Evolutionary conservation across 2,329 filamentous ascomycete species (phyloP), one percentile per base, ranked within the genome.

Genomic region (Phaeomoniella chlamydospora): DNA sequence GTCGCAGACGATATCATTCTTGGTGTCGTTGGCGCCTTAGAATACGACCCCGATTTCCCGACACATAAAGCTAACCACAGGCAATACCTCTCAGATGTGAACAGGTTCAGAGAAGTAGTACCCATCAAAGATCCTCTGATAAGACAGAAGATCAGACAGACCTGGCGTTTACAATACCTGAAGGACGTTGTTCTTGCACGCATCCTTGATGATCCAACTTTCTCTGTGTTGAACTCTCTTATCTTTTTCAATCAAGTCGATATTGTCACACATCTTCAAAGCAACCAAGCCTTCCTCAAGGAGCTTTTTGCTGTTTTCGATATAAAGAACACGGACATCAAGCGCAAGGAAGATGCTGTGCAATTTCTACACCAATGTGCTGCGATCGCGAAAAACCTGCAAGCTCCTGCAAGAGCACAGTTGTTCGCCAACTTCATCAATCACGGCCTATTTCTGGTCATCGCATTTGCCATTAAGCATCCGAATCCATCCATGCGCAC

Each of bases 171-270:
- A 19, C 87, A 94, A 52, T 98, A 98, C 54, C 70, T 98, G 37
- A 98, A 96, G 57, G 90, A 98, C 50, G 90, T 98, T n/a, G 88
- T 96, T 1, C 71, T 98, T 31, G 90, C 90, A 18, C 77, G 90
- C 43, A 96, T 98, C 43, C 70, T 98, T 41, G 90, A 98, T 58
- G 90, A 98, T 55, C 88, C 88, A 34, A 98, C 90, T 14, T 98
- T 96, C 57, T 93, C 85, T 15, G 87, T 96, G 16, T 76, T 98
- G 44, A 98, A 96, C 60, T 94, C 86, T 35, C 72, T 96, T 48
- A 98, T 98, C 46, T 98, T 94, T 64, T 98, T 93, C 68, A 90
- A 96, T 61, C 90, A 98, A 62, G 87, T 96, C 48, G 90, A 96
- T 52, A 94, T 98, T 52, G 80, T 98, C 34, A 83, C 88, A 51